These are phyloP conservation scores for Dryadomyces quercus-mongolicae DNA, from an alignment of 2,329 filamentous ascomycete species.

Conservation along the genomic window DNA sequence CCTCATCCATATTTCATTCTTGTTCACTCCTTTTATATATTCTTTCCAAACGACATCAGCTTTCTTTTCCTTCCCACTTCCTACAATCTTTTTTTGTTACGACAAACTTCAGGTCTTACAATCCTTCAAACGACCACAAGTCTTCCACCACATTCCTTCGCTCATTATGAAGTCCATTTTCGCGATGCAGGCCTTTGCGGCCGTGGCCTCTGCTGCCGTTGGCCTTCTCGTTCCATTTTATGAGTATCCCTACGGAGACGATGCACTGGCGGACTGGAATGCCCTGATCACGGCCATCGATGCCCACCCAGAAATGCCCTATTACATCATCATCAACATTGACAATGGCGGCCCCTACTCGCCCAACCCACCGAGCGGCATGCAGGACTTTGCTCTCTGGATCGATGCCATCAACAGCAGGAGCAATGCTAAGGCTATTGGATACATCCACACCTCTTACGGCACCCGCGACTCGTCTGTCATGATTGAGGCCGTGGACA, in stretches of 20 bases:
- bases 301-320: conserved; percentile 9
- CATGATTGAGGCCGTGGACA: conserved; percentile 4
- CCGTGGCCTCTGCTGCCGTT: conserved; percentile 16
- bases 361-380: conserved; percentile 7
- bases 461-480: conserved; percentile 4
- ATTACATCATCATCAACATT: conserved; percentile 12
- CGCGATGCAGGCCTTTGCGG: conserved; percentile 1
- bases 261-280: conserved; percentile 9
- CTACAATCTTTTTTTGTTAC: too few species aligned
- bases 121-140: too few species aligned
- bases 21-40: too few species aligned
- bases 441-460: conserved; percentile 10
- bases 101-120: too few species aligned
- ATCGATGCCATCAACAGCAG: conserved; percentile 8
- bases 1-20: too few species aligned
- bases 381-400: conserved; percentile 6
- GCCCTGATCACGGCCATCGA: conserved; percentile 10
- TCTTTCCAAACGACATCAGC: too few species aligned
- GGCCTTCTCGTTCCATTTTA: conserved; percentile 13
- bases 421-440: conserved; percentile 9
- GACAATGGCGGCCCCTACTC: conserved; percentile 6
- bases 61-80: too few species aligned
- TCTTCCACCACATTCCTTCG: too few species aligned
- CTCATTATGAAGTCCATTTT: conserved; percentile 4
- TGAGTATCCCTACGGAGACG: conserved; percentile 10